phyloP scores from a whole-genome alignment of 192 early-diverging fungal genomes.

The Polychytrium aggregatum region DNA sequence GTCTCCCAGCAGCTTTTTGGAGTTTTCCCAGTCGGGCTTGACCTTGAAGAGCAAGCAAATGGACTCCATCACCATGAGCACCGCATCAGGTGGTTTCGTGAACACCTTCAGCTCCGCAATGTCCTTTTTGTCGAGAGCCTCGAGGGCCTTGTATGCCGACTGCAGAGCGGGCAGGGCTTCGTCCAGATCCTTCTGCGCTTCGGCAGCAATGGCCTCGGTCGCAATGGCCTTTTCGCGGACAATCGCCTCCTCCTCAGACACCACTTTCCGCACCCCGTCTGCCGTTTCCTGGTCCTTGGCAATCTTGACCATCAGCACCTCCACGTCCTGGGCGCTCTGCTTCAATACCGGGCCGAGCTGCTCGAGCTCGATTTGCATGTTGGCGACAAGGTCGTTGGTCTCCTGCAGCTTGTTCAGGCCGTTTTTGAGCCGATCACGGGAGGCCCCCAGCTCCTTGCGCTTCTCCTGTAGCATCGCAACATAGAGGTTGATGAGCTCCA shows the following conservation, averaged over 20 bases:
- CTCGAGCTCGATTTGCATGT: slow-evolving; percentile 50
- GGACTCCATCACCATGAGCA: slow-evolving; percentile 45
- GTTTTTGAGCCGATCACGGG: slow-evolving; percentile 36
- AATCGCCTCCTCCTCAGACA: slow-evolving; percentile 44
- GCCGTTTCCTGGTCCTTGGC: slow-evolving; percentile 53
- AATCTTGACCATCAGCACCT: slow-evolving; percentile 48
- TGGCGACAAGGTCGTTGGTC: slow-evolving; percentile 46
- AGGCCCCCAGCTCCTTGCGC: slow-evolving; percentile 36
- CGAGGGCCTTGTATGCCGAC: slow-evolving; percentile 45
- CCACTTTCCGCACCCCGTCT: slow-evolving; percentile 47
- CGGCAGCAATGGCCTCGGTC: slow-evolving; percentile 45
- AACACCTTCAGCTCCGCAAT: slow-evolving; percentile 54
- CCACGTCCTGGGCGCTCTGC: slow-evolving; percentile 35
- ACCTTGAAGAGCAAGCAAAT: slow-evolving; percentile 49
- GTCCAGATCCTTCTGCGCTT: slow-evolving; percentile 46
- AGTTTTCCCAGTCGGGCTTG: slow-evolving; percentile 51
- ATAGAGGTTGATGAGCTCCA: slow-evolving; percentile 50
- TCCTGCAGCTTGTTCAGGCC: slow-evolving; percentile 44
- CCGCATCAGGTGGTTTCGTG: slow-evolving; percentile 42
- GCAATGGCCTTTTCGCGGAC: slow-evolving; percentile 40
- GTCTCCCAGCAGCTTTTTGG: slow-evolving; percentile 43
- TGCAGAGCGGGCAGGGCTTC: slow-evolving; percentile 45
- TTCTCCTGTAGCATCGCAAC: slow-evolving; percentile 48
- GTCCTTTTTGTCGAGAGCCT: slow-evolving; percentile 48
- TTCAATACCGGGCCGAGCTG: slow-evolving; percentile 42